These are phyloP conservation scores for Dendrocalamus latiflorus DNA, from an alignment of 202 grass and related monocot genomes.

Conservation along the genomic window DNA sequence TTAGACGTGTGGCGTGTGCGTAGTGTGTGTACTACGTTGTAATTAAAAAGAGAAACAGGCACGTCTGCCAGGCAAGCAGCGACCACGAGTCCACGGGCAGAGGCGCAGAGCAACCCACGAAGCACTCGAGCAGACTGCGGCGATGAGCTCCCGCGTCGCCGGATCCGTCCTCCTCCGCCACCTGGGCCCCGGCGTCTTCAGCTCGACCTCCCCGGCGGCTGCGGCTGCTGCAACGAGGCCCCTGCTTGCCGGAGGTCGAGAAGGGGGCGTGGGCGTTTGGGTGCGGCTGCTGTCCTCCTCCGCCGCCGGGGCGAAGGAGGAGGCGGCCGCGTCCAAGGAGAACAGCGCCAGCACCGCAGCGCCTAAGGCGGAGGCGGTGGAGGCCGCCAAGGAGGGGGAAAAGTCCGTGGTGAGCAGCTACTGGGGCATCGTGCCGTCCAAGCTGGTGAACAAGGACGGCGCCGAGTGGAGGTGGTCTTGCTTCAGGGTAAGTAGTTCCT, in stretches of 20 bases:
- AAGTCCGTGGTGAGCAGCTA: conserved; percentile 48
- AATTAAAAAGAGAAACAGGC: too few relatives aligned
- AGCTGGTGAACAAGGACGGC: conserved; percentile 61
- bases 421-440: conserved; percentile 54
- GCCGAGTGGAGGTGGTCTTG: conserved; percentile 81
- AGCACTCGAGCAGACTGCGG: background rate
- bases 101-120: background rate
- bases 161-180: conserved; percentile 50
- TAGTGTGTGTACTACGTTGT: too few relatives aligned
- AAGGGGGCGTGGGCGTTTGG: conserved; percentile 25
- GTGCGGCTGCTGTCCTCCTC: conserved; percentile 39
- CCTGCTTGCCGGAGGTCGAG: background rate
- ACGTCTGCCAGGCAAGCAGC: background rate
- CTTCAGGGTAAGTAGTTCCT: conserved; percentile 55
- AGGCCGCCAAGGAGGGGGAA: background rate
- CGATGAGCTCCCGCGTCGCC: conserved; percentile 48
- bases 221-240: background rate
- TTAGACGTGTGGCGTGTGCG: too few relatives aligned
- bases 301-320: conserved; percentile 25
- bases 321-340: conserved; percentile 28
- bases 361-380: conserved; percentile 17
- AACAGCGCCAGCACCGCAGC: background rate
- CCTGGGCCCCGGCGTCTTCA: conserved; percentile 28
- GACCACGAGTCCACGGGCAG: background rate
- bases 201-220: background rate